Conservation (phyloP, 331 rosid species). For the Spiraea crenata region DNA sequence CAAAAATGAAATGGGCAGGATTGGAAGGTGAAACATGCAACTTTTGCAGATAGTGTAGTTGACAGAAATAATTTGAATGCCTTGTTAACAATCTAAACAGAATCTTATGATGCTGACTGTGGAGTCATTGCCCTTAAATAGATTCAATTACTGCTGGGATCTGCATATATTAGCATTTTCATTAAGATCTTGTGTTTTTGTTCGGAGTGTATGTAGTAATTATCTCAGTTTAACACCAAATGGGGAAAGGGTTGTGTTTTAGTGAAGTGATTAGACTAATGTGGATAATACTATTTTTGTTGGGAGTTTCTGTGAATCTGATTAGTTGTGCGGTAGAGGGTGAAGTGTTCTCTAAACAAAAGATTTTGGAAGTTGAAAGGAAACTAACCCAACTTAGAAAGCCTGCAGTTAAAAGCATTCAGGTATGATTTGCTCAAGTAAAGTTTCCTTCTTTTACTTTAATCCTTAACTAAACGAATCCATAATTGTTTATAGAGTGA, state of each 20-base stretch:
- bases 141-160: background rate
- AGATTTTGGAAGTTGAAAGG: conserved; percentile 46
- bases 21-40: conserved; percentile 57
- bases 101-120: background rate
- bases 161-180: background rate
- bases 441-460: background rate
- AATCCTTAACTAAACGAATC: background rate
- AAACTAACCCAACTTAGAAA: conserved; percentile 45
- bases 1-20: conserved; percentile 48
- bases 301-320: conserved; percentile 22
- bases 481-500: conserved; percentile 47
- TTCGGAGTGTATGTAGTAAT: background rate
- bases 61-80: conserved; percentile 18
- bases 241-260: background rate
- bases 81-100: background rate
- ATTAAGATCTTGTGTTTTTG: background rate
- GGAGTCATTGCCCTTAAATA: background rate
- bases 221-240: background rate
- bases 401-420: conserved; percentile 46
- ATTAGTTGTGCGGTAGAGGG: conserved; percentile 22
- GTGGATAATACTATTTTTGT: conserved; percentile 16
- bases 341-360: conserved; percentile 28
- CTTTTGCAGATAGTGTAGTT: conserved; percentile 2
- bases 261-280: background rate
- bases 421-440: conserved; percentile 31